A percentile compares a stretch with the other conserved stretches of the same genome.
phyloP scores from a whole-genome alignment of 208 protist species.

The Wallacemonas collosoma region DNA sequence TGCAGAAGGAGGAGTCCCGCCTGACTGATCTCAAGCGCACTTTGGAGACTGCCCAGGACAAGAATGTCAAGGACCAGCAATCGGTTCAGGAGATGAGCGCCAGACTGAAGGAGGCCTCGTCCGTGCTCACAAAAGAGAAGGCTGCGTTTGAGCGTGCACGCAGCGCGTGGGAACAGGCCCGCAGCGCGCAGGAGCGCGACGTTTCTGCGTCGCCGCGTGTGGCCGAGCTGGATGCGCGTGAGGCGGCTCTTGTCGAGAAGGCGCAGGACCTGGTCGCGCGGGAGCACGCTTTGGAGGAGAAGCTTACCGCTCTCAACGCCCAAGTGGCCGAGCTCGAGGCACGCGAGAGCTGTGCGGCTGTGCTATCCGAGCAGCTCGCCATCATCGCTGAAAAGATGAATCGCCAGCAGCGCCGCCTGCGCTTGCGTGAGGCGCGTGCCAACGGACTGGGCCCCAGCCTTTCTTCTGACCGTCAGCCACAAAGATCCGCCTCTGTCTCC shows the following conservation, averaged over 20 bases:
- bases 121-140: slow-evolving; percentile 4
- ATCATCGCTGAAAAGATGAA: slow-evolving; percentile 60
- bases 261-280: slow-evolving; percentile 21
- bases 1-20: not conserved
- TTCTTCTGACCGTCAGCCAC: not conserved
- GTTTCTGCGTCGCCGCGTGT: not conserved
- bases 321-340: slow-evolving; percentile 30
- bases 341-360: slow-evolving; percentile 40
- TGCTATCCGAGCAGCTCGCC: slow-evolving; percentile 50
- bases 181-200: not conserved
- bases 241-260: not conserved
- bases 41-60: slow-evolving; percentile 1
- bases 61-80: not conserved
- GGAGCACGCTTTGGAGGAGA: slow-evolving; percentile 31
- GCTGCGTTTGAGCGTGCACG: not conserved
- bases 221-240: not conserved
- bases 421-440: slow-evolving; percentile 22
- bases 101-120: slow-evolving; percentile 8
- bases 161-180: slow-evolving; percentile 1
- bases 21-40: not conserved
- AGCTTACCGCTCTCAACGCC: slow-evolving; percentile 29
- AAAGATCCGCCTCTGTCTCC: not conserved
- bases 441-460: not conserved
- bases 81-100: not conserved
- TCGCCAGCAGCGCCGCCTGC: slow-evolving; percentile 25